phyloP scores from a whole-genome alignment of 805 yeast genomes.

The Candida sonorensis region DNA sequence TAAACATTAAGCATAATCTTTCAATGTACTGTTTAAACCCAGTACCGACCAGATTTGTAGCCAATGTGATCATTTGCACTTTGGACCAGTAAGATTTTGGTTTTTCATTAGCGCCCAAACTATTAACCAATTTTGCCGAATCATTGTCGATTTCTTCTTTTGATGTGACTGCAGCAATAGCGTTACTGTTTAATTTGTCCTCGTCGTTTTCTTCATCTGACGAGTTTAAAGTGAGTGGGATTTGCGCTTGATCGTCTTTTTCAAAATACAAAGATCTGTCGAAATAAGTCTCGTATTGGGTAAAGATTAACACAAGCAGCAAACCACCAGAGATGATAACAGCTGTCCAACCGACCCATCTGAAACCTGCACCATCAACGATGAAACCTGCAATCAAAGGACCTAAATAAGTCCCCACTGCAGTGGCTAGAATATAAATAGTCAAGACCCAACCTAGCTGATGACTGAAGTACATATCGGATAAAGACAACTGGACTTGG shows the following conservation, averaged over 20 bases:
- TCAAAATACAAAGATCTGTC: conserved; percentile 41
- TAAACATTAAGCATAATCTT: conserved; percentile 42
- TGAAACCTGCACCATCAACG: conserved; percentile 51
- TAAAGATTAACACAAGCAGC: conserved; percentile 46
- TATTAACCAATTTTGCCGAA: too few relatives aligned
- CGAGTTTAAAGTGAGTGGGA: too few relatives aligned
- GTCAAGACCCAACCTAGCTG: conserved; percentile 70
- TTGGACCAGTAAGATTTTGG: conserved; percentile 38
- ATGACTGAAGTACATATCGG: conserved; percentile 74
- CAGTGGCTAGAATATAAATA: conserved; percentile 64
- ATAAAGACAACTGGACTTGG: conserved; percentile 56
- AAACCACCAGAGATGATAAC: conserved; percentile 59
- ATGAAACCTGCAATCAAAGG: conserved; percentile 77
- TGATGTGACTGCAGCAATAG: conserved; percentile 3
- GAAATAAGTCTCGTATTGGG: conserved; percentile 66
- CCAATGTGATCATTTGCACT: conserved; percentile 44
- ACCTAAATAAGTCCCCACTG: conserved; percentile 73
- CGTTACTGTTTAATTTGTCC: too few relatives aligned
- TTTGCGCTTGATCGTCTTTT: too few relatives aligned
- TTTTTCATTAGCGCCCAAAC: conserved; percentile 33
- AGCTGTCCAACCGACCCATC: conserved; percentile 73
- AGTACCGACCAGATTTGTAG: conserved; percentile 52
- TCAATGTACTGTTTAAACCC: conserved; percentile 61
- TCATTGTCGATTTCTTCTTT: conserved; percentile 1
- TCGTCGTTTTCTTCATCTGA: too few relatives aligned